Conservation (phyloP, 257 asterid species). For the Solanum ossicruentum region DNA sequence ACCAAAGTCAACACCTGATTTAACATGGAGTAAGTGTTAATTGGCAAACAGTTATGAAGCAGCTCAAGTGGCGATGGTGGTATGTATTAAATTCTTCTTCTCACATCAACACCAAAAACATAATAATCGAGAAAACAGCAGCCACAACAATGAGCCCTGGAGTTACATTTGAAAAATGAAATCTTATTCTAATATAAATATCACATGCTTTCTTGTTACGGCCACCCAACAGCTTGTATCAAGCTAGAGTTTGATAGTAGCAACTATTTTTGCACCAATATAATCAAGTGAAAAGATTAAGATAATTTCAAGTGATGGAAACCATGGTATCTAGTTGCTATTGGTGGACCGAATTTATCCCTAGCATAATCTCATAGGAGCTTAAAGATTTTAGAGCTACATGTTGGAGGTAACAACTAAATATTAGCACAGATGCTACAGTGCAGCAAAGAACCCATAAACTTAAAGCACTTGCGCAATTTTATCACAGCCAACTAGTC, state of each 20-base stretch:
- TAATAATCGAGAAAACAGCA: neutral
- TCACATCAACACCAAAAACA: neutral
- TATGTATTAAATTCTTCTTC: neutral
- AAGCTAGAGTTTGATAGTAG: neutral
- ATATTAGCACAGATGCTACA: neutral
- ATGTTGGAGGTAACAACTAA: neutral
- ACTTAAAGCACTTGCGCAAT: neutral
- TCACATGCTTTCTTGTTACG: neutral
- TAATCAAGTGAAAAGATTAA: neutral
- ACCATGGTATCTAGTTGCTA: neutral
- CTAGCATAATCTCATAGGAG: neutral
- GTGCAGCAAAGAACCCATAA: neutral
- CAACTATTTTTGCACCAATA: neutral
- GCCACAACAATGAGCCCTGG: neutral
- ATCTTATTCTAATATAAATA: neutral
- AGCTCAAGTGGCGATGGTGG: neutral
- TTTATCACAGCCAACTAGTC: neutral
- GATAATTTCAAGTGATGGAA: neutral
- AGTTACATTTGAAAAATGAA: neutral
- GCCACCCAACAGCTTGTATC: neutral
- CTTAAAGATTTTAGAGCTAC: neutral
- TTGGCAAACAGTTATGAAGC: neutral
- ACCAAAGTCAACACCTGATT: conserved; percentile 52
- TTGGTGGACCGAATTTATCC: neutral
- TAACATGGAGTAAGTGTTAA: neutral